Evolutionary conservation across 768 basidiomycete species (phyloP).

Genomic region (Hebeloma cylindrosporum): DNA sequence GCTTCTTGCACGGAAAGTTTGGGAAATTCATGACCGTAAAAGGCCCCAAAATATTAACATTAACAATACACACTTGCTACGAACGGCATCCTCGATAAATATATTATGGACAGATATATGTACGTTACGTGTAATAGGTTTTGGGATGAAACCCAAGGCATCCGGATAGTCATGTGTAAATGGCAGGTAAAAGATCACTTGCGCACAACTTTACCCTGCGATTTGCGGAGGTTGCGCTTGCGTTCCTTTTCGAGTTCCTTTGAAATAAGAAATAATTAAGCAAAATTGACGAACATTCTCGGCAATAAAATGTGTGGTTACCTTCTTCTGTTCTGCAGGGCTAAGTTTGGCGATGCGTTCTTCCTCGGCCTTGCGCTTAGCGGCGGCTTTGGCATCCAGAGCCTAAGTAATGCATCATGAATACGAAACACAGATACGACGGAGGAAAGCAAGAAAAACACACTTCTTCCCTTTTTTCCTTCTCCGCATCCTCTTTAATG

Average conservation of each 20-base stretch:
- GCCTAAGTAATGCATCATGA: constrained; percentile 38
- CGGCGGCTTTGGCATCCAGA: constrained; percentile 67
- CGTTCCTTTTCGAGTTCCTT: constrained; percentile 69
- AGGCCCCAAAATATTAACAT: too few species aligned
- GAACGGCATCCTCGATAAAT: constrained; percentile 20
- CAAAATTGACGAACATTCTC: neutral
- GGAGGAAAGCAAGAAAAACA: constrained; percentile 12
- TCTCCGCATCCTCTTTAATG: constrained; percentile 65
- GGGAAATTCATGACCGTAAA: too few species aligned
- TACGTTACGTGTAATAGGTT: neutral
- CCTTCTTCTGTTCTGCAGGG: constrained; percentile 83
- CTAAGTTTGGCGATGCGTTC: constrained; percentile 72
- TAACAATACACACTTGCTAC: constrained; percentile 16
- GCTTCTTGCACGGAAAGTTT: neutral
- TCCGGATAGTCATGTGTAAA: neutral
- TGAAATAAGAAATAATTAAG: neutral
- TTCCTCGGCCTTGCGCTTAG: constrained; percentile 72
- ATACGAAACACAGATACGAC: neutral
- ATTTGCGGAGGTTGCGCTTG: constrained; percentile 67
- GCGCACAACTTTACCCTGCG: constrained; percentile 62
- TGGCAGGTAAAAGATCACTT: constrained; percentile 35
- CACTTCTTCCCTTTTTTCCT: constrained; percentile 72
- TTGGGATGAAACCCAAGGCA: too few species aligned
- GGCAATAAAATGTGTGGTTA: constrained; percentile 22
- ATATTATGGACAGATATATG: constrained; percentile 15